A percentile compares a stretch with the other conserved stretches of the same genome.
phyloP scores from a whole-genome alignment of 768 basidiomycete genomes.

The Leccinum olivaceopallidum region DNA sequence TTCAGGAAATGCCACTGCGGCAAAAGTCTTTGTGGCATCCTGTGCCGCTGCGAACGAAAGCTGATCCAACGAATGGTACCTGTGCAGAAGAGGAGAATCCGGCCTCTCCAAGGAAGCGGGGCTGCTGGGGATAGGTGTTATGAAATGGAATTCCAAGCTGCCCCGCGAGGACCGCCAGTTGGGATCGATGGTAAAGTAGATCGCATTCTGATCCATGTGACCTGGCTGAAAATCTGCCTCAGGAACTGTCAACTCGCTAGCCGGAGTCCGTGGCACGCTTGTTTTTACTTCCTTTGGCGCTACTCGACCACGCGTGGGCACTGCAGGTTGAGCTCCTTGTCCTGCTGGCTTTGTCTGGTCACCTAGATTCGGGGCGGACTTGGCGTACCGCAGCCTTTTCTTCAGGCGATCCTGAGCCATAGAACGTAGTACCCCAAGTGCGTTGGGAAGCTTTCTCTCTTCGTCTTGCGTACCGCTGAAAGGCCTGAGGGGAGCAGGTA shows the following conservation, averaged over 20 bases:
- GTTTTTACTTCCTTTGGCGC: not conserved
- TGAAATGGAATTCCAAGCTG: slow-evolving; percentile 19
- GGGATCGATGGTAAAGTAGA: slow-evolving; percentile 33
- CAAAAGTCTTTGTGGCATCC: not conserved
- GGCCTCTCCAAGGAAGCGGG: slow-evolving; percentile 10
- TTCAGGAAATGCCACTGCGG: not conserved
- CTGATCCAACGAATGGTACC: slow-evolving; percentile 24
- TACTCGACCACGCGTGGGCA: not conserved
- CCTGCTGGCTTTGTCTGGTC: not conserved
- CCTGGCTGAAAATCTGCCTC: slow-evolving; percentile 5
- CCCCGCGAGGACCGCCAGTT: slow-evolving; percentile 23
- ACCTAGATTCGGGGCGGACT: slow-evolving; percentile 27
- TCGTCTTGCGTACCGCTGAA: slow-evolving; percentile 6
- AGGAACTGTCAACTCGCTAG: not conserved
- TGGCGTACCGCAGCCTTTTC: slow-evolving; percentile 23
- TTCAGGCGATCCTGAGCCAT: slow-evolving; percentile 20
- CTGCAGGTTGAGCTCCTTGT: not conserved
- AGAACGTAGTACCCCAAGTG: slow-evolving; percentile 9
- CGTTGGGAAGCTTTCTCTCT: slow-evolving; percentile 7
- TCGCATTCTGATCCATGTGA: slow-evolving; percentile 21
- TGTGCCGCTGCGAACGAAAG: slow-evolving; percentile 10
- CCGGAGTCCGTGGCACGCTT: not conserved
- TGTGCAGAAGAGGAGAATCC: slow-evolving; percentile 26
- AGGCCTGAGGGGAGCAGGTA: slow-evolving; percentile 12
- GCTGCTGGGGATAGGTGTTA: slow-evolving; percentile 28